These are phyloP conservation scores for Talaromyces sp. DNA, from an alignment of 2,329 filamentous ascomycete genomes.

Conservation along the genomic window DNA sequence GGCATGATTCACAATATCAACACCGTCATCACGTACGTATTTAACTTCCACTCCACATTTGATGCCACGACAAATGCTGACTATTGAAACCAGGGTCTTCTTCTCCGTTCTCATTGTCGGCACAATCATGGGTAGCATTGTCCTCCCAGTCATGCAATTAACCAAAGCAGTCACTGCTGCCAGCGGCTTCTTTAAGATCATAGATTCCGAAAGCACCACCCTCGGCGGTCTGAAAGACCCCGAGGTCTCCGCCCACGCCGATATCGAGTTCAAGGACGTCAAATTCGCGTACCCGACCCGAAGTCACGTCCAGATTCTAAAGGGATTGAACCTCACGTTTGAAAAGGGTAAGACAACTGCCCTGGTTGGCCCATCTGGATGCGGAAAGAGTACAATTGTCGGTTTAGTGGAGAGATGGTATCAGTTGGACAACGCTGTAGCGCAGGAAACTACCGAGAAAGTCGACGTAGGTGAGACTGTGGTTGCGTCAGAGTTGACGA, in stretches of 20 bases:
- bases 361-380: constrained; percentile 41
- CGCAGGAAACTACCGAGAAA: not conserved
- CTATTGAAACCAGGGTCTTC: not conserved
- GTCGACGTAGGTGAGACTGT: not conserved
- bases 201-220: constrained; percentile 20
- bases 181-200: constrained; percentile 26
- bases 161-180: constrained; percentile 29
- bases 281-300: constrained; percentile 65
- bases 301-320: constrained; percentile 28
- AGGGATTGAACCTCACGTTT: constrained; percentile 28
- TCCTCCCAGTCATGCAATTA: constrained; percentile 29
- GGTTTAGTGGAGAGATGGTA: constrained; percentile 41
- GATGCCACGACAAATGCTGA: no score
- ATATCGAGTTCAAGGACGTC: constrained; percentile 58
- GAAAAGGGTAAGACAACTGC: constrained; percentile 34
- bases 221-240: constrained; percentile 41
- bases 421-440: constrained; percentile 15
- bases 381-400: constrained; percentile 42
- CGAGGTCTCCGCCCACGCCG: constrained; percentile 44
- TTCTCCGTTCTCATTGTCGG: constrained; percentile 16
- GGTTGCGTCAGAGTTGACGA: not conserved
- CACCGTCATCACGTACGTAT: constrained; percentile 33
- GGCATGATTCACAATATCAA: constrained; percentile 29
- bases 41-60: no score
- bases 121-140: constrained; percentile 22